Base-by-base conservation (phyloP, 148 eudicot genomes). In the Chenopodium album region DNA sequence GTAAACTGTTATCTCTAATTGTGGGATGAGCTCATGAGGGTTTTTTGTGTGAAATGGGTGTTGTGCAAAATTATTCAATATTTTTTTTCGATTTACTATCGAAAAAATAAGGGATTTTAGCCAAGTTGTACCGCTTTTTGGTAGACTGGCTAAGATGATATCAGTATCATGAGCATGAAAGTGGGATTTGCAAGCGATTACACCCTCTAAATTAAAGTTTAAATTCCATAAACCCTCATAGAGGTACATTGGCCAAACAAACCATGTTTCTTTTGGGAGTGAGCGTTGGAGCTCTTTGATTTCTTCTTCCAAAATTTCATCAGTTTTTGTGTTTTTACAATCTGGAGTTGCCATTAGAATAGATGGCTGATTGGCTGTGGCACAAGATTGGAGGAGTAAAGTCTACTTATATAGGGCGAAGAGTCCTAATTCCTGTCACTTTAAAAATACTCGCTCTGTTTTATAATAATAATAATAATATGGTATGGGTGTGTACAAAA, bases 101-200 rank as follows among this genome's bases (percentile, higher is more conserved):
- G 72, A 14, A 31, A 29, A 68, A 32, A 68, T 20, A 8, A 68
- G 72, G 72, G 72, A 68, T 68, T 68, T 68, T 68, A 68, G 31
- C 72, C 72, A 68, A 12, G 72, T 68, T 29, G 72, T 68, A 16
- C 72, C 72, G 4, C 22, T 68, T 68, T 68, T 68, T 1, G 72
- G 72, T 8, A 68, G 41, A 5, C 72, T 68, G 4, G 72, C 72
- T 29, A 68, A 32, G 20, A 68, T 31, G 22, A 68, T 68, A 68
- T 68, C 72, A 31, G 72, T 32, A 12, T 68, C 72, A 31, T 1
- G 72, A 68, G 72, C 72, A 31, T 31, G 20, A 32, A 68, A 68
- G 1, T 31, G 41, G 17, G 46, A 31, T 68, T 68, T 20, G 44
- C 13, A 68, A 13, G 72, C 20, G 22, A 14, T 12, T 3, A 32